Base-by-base conservation (phyloP, 805 yeast species). In the Zygotorulaspora sp. region DNA sequence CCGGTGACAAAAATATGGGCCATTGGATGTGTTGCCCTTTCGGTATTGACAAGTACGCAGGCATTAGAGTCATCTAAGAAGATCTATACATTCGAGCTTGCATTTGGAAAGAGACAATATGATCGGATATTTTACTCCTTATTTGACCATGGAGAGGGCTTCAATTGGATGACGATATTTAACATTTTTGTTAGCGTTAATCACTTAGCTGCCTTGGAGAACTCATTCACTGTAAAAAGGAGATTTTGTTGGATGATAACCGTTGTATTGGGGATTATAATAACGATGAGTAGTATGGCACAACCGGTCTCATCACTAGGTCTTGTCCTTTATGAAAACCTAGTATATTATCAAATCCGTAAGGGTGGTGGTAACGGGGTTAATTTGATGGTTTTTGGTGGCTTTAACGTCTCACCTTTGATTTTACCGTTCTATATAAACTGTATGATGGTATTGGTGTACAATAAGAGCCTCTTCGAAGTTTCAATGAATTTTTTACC, bases 1-100 rank as follows among this genome's bases (percentile, higher is more conserved):
- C 61, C 65, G 2, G 67, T 70, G 9, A 71, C 76, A 1, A 58
- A 68, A 41, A 29, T 52, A 1, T 66, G 67, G 61, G 45, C 61
- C 2, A 17, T 61, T 1, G 68, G 69, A 1, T 55, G 67, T n/a
- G 47, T 65, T 4, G 59, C 53, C 4, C 46, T 66, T 11, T 59
- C 70, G 2, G 38, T 62, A 5, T 47, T 66, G 14, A 64, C 61
- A 15, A 52, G 57, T 30, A 49, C 63, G 0, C 67, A 68, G 2
- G 42, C 59, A 3, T 35, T 70, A 3, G 59, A 58, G 18, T 40
- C 49, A 7, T 41, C 55, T 5, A 66, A 63, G 44, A 48, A 61
- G 15, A 50, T 56, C 20, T 70, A 65, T 41, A 56, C 64, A 10
- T 57, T 49, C 30, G 71, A 67, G 20, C 49, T 60, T 13, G 72